Evolutionary conservation across 23 red algal genomes (phyloP).

Genomic region (Gracilaria gracilis): DNA sequence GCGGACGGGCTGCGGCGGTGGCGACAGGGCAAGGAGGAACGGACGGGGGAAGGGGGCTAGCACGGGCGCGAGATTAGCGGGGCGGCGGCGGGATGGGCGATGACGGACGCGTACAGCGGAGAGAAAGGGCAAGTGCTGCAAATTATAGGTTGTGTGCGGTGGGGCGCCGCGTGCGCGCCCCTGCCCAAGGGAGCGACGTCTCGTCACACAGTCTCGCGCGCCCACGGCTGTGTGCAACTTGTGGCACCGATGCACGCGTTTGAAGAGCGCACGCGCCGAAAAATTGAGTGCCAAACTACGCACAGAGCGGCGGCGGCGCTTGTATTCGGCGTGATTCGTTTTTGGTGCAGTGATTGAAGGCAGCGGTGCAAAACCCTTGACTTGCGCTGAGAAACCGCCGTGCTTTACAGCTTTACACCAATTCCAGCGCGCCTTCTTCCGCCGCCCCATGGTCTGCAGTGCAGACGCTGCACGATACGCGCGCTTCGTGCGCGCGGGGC

Average conservation of each 20-base stretch:
- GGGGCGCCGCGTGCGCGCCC: background rate
- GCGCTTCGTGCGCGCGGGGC: too few relatives aligned
- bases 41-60: too few relatives aligned
- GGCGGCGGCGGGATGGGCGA: background rate
- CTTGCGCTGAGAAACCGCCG: background rate
- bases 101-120: background rate
- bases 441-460: background rate
- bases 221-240: background rate
- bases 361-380: background rate
- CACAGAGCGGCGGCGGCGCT: too few relatives aligned
- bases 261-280: too few relatives aligned
- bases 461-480: too few relatives aligned
- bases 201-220: constrained; percentile 6
- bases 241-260: background rate
- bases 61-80: background rate
- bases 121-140: background rate
- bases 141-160: background rate
- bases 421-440: too few relatives aligned
- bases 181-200: background rate
- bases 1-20: background rate
- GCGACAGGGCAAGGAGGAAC: background rate
- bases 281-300: background rate
- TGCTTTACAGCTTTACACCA: too few relatives aligned
- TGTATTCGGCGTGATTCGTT: background rate
- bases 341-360: background rate